Evolutionary conservation across 352 stramenopile genomes (phyloP), one percentile per base, ranked within the genome.

Genomic region (Globisporangium solare): DNA sequence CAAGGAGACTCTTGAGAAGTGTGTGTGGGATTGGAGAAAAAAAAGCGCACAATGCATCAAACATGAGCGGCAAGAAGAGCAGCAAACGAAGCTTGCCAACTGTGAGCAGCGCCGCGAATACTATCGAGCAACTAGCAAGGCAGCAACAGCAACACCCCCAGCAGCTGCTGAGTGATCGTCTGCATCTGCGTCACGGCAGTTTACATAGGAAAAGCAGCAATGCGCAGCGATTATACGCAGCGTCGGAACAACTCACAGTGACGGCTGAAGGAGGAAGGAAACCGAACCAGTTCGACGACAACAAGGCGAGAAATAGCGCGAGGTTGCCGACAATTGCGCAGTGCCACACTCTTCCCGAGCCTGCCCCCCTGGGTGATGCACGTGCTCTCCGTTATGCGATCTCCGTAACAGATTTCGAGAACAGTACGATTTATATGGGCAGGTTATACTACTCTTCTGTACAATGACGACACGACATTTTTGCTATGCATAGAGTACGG

Each of bases 401-500:
- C 24, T 45, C 42, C 20, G 8, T 58, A 12, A 27, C 53, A 6
- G 42, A 50, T 7, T 58, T 58, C 22, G 53, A 58, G 46, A 58
- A 14, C 13, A 58, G 53, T 58, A 51, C n/a, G 17, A 12, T 22
- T 40, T 15, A 11, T 43, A 6, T 24, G 24, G 24, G 24, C 24
- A 27, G 24, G n/a, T n/a, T n/a, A 27, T 27, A 27, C 24, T 27
- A 27, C 24, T 27, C 24, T 27, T 27, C 2, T 27, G 24, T 27
- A 27, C 24, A 27, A 27, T 27, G 24, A 27, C 24, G 24, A 17
- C 7, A 24, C n/a, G n/a, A n/a, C 51, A 15, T 15, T n/a, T 13
- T 32, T 7, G 21, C 47, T 42, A 17, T 54, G 39, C 11, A 18
- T 27, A 88, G 77, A 84, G 56, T 86, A 86, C 37, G 70, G 56